Evolutionary conservation across 768 basidiomycete species (phyloP).

Genomic region (Mycena rebaudengoi): DNA sequence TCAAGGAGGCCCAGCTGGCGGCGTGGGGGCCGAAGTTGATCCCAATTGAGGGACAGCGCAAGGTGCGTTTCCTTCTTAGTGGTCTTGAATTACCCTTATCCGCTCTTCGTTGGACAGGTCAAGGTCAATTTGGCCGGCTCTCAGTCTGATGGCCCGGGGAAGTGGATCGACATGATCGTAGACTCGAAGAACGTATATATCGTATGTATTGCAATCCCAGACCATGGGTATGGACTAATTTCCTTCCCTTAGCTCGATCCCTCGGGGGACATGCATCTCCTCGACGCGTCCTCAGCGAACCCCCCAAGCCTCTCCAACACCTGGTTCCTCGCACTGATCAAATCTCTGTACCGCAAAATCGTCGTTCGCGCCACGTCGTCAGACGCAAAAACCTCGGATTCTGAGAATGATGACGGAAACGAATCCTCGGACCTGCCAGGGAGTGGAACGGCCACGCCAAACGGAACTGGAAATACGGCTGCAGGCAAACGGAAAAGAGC

Average conservation of each 20-base stretch:
- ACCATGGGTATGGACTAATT: no score
- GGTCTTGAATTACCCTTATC: constrained; percentile 1
- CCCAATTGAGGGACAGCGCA: constrained; percentile 70
- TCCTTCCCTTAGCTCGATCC: constrained; percentile 63
- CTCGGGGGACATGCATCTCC: constrained; percentile 61
- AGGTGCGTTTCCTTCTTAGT: constrained; percentile 54
- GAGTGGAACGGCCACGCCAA: constrained; percentile 50
- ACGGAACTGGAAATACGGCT: constrained; percentile 60
- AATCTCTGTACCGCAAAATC: constrained; percentile 39
- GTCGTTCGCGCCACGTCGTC: constrained; percentile 29
- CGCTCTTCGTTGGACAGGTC: constrained; percentile 66
- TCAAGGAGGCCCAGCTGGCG: constrained; percentile 66
- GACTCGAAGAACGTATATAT: constrained; percentile 79
- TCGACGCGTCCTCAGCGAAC: constrained; percentile 67
- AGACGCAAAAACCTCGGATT: constrained; percentile 31
- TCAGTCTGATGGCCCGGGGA: constrained; percentile 66
- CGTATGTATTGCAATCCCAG: no score
- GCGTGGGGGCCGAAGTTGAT: constrained; percentile 87
- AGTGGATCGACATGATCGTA: constrained; percentile 82
- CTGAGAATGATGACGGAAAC: constrained; percentile 45
- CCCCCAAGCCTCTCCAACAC: constrained; percentile 68
- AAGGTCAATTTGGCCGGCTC: constrained; percentile 73
- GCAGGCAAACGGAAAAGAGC: constrained; percentile 73
- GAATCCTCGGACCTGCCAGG: constrained; percentile 54
- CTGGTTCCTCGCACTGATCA: constrained; percentile 70